These are phyloP conservation scores for Chytriomyces hyalinus DNA, from an alignment of 192 early-diverging fungal species.

Conservation along the genomic window DNA sequence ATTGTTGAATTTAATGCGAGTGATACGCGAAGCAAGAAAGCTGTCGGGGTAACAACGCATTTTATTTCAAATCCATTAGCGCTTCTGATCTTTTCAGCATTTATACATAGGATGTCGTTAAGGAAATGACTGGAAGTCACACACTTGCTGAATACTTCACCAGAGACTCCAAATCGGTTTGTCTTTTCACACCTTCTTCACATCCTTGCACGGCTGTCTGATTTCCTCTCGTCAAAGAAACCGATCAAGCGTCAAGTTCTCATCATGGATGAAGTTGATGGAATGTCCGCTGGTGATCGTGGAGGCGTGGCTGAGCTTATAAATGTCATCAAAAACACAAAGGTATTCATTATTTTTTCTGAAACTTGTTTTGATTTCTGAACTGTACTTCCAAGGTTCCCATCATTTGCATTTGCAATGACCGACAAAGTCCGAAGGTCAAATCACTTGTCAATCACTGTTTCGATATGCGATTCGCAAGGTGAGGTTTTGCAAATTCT, in stretches of 20 bases:
- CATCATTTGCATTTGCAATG: constrained; percentile 99
- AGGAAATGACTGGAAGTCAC: constrained; percentile 59
- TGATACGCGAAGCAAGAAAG: constrained; percentile 88
- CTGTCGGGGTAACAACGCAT: constrained; percentile 66
- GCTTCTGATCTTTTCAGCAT: neutral
- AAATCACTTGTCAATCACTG: constrained; percentile 83
- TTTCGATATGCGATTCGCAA: constrained; percentile 78
- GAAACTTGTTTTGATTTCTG: neutral
- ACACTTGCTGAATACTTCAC: constrained; percentile 62
- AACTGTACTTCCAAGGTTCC: constrained; percentile 67
- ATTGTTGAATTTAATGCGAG: constrained; percentile 97
- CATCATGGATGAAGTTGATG: constrained; percentile 99
- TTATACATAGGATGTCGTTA: constrained; percentile 48
- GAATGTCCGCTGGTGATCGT: constrained; percentile 96
- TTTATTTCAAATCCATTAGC: constrained; percentile 6
- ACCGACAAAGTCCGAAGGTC: constrained; percentile 84
- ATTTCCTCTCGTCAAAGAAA: neutral
- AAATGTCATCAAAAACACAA: constrained; percentile 85
- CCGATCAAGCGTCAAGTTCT: constrained; percentile 59
- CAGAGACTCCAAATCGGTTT: constrained; percentile 5
- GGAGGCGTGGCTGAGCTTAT: constrained; percentile 90
- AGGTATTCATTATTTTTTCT: constrained; percentile 47
- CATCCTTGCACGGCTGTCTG: neutral
- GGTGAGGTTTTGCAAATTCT: constrained; percentile 39
- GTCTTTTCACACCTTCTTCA: neutral